phyloP scores from a whole-genome alignment of 148 eudicot genomes.

The Chenopodium album region DNA sequence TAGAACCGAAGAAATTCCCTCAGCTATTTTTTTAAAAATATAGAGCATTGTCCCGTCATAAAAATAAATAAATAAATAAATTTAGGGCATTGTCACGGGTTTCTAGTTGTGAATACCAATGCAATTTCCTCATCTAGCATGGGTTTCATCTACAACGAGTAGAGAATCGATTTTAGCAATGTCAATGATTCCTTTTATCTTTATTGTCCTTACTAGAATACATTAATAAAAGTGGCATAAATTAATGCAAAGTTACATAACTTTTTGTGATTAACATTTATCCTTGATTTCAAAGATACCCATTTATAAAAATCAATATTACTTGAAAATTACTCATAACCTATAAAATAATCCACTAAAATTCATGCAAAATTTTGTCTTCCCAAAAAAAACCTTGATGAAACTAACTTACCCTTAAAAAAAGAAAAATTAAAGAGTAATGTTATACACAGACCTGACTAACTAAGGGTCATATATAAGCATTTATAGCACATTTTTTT shows the following conservation, averaged over 20 bases:
- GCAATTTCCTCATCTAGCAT: neutral
- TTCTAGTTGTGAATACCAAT: neutral
- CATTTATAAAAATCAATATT: neutral
- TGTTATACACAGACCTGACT: too few species aligned
- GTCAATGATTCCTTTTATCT: neutral
- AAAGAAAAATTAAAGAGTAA: neutral
- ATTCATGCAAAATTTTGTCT: conserved; percentile 2
- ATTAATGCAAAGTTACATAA: neutral
- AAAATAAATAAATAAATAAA: too few species aligned
- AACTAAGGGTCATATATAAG: too few species aligned
- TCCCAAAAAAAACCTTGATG: neutral
- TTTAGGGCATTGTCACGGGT: neutral
- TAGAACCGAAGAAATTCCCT: neutral
- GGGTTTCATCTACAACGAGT: neutral
- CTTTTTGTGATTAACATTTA: neutral
- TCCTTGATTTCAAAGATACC: neutral
- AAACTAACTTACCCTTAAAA: neutral
- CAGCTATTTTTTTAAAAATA: too few species aligned
- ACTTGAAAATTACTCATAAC: neutral
- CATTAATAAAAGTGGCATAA: neutral
- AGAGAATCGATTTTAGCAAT: neutral
- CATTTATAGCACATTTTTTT: too few species aligned
- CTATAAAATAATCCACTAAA: neutral
- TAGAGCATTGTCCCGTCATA: too few species aligned
- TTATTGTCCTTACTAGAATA: neutral